Percentiles rank a stretch among this genome's conserved stretches.
Conservation (phyloP, 352 stramenopile genomes). For the Phytopythium boreale region DNA sequence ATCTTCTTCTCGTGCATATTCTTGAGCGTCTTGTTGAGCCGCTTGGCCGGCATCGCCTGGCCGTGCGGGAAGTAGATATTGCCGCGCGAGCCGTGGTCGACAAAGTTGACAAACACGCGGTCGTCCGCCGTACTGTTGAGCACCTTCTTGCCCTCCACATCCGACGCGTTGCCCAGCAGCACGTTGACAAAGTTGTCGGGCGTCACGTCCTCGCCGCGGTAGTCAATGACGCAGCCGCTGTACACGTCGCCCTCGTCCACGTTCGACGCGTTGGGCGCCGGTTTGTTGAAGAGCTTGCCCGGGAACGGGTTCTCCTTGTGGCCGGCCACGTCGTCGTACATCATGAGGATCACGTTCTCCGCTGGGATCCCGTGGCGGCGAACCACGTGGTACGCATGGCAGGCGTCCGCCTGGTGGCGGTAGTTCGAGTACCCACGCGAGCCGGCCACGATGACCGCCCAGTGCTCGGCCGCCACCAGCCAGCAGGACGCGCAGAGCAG, state of each 20-base stretch:
- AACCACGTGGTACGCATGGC: slow-evolving; percentile 91
- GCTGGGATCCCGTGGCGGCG: slow-evolving; percentile 79
- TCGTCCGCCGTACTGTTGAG: slow-evolving; percentile 82
- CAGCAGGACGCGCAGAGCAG: slow-evolving; percentile 13
- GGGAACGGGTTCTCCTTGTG: slow-evolving; percentile 83
- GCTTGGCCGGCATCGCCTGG: slow-evolving; percentile 64
- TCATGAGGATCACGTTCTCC: slow-evolving; percentile 92
- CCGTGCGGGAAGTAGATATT: slow-evolving; percentile 82
- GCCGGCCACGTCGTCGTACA: slow-evolving; percentile 89
- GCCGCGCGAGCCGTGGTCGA: slow-evolving; percentile 87
- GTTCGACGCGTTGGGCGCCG: slow-evolving; percentile 35
- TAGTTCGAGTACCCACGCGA: slow-evolving; percentile 91
- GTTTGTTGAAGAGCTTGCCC: slow-evolving; percentile 88
- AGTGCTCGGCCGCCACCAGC: slow-evolving; percentile 56
- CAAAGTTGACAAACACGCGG: slow-evolving; percentile 92
- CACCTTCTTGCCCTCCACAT: slow-evolving; percentile 65
- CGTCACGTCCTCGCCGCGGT: slow-evolving; percentile 72
- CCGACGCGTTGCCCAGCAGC: slow-evolving; percentile 70
- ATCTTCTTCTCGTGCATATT: slow-evolving; percentile 81
- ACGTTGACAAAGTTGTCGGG: slow-evolving; percentile 88
- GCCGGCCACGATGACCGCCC: slow-evolving; percentile 89
- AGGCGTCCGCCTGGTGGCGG: slow-evolving; percentile 88
- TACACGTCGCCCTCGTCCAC: slow-evolving; percentile 81
- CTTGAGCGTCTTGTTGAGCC: slow-evolving; percentile 64
- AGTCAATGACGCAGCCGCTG: slow-evolving; percentile 78